A percentile compares a stretch with the other conserved stretches of the same genome.
phyloP scores from a whole-genome alignment of 768 basidiomycete species.

The Ramaria rubella region DNA sequence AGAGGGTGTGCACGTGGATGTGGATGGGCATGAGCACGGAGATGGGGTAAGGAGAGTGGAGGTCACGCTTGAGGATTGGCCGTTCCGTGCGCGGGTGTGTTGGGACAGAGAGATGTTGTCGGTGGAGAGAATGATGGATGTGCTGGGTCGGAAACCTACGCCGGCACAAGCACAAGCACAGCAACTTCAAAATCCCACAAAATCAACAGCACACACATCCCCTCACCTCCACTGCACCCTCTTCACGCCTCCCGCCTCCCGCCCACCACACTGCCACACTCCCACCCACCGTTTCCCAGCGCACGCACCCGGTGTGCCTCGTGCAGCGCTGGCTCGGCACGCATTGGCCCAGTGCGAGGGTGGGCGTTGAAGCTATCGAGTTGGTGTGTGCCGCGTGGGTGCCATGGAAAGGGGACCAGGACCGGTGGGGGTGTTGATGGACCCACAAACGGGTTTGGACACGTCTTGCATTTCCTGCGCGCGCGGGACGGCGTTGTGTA shows the following conservation, averaged over 20 bases:
- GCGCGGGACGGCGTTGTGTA: constrained; percentile 73
- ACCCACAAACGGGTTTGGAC: constrained; percentile 42
- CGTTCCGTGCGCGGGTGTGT: constrained; percentile 77
- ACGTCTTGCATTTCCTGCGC: constrained; percentile 63
- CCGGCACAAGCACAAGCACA: no score
- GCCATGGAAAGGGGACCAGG: no score
- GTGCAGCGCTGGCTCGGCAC: constrained; percentile 89
- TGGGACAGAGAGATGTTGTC: no score
- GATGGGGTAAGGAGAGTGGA: constrained; percentile 70
- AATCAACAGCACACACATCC: no score
- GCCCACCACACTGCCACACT: constrained; percentile 81
- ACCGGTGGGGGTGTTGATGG: no score
- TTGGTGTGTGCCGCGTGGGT: constrained; percentile 77
- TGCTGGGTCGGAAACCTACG: no score
- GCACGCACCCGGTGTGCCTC: constrained; percentile 74
- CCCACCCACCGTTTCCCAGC: constrained; percentile 67
- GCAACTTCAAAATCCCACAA: no score
- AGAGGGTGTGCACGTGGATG: no score
- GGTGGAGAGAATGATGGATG: no score
- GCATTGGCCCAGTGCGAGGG: constrained; percentile 74
- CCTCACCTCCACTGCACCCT: constrained; percentile 46
- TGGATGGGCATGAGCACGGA: no score
- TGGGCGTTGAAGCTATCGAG: constrained; percentile 77
- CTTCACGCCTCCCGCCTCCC: constrained; percentile 76
- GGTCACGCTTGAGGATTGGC: constrained; percentile 79